phyloP scores from a whole-genome alignment of 1,284 basidiomycete genomes.

The Cystobasidium sp. region DNA sequence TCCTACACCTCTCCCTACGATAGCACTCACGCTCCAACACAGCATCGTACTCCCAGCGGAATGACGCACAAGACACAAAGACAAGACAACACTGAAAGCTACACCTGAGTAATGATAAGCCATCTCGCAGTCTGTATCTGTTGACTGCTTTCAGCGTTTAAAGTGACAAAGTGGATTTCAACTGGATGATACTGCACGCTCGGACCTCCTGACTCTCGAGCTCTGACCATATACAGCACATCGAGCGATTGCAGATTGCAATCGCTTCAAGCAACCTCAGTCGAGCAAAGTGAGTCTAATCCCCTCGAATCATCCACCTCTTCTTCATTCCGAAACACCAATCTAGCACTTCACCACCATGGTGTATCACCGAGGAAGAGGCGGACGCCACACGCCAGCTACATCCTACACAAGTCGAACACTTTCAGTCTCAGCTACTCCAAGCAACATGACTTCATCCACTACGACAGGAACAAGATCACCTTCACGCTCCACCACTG shows the following conservation, averaged over 20 bases:
- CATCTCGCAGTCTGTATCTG: no score
- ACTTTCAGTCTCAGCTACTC: constrained; percentile 19
- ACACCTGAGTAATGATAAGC: background rate
- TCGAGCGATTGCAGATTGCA: no score
- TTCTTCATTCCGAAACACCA: background rate
- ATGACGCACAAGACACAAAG: background rate
- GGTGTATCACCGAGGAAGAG: constrained; percentile 3
- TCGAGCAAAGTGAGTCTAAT: background rate
- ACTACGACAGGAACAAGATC: constrained; percentile 3
- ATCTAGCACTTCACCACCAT: background rate
- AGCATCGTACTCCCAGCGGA: background rate
- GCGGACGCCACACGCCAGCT: background rate
- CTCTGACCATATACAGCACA: no score
- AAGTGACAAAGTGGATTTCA: no score
- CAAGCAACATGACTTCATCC: background rate
- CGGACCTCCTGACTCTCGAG: no score
- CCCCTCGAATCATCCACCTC: background rate
- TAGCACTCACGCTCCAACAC: background rate
- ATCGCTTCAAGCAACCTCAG: no score
- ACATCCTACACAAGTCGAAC: background rate
- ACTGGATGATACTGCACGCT: no score
- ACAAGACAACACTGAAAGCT: background rate
- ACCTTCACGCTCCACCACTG: constrained; percentile 6
- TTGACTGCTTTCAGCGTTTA: no score
- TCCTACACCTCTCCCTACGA: constrained; percentile 20